Percentiles rank a stretch among this genome's conserved stretches.
Evolutionary conservation across 1,284 basidiomycete species (phyloP).

Genomic region (Tilletiaria anomala): DNA sequence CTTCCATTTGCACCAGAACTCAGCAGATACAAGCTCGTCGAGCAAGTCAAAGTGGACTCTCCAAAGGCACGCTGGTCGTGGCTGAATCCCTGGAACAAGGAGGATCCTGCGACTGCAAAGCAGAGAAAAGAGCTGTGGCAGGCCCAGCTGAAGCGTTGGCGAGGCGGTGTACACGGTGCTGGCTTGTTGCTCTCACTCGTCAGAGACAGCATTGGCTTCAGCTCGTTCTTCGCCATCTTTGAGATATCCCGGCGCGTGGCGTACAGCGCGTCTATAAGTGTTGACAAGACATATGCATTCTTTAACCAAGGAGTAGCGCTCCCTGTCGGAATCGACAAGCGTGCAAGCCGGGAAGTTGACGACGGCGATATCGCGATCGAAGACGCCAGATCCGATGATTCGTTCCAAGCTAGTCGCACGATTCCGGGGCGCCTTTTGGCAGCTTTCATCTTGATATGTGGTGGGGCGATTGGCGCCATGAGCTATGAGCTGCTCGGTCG

Average conservation of each 20-base stretch:
- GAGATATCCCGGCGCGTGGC: slow-evolving; percentile 37
- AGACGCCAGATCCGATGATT: not conserved
- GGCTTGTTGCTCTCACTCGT: slow-evolving; percentile 35
- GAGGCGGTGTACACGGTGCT: slow-evolving; percentile 30
- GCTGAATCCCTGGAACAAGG: not conserved
- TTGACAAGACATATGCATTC: slow-evolving; percentile 24
- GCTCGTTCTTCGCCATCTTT: slow-evolving; percentile 41
- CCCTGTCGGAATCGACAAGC: not conserved
- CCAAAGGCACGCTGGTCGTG: not conserved
- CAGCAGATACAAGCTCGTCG: slow-evolving; percentile 12
- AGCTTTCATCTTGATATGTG: slow-evolving; percentile 22
- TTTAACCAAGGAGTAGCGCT: slow-evolving; percentile 6
- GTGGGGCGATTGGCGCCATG: slow-evolving; percentile 31
- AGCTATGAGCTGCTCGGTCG: slow-evolving; percentile 35
- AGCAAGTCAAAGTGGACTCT: slow-evolving; percentile 19
- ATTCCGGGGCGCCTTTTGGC: slow-evolving; percentile 23
- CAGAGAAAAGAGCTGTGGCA: slow-evolving; percentile 21
- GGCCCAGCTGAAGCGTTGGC: slow-evolving; percentile 16
- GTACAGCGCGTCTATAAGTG: slow-evolving; percentile 23
- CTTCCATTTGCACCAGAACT: slow-evolving; percentile 29
- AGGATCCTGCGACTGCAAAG: not conserved
- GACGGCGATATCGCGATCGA: not conserved
- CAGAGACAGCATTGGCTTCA: slow-evolving; percentile 34
- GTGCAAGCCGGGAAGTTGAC: not conserved
- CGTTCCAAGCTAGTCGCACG: slow-evolving; percentile 28